These are phyloP conservation scores for Cordia subcordata DNA, from an alignment of 257 asterid species.

Conservation along the genomic window DNA sequence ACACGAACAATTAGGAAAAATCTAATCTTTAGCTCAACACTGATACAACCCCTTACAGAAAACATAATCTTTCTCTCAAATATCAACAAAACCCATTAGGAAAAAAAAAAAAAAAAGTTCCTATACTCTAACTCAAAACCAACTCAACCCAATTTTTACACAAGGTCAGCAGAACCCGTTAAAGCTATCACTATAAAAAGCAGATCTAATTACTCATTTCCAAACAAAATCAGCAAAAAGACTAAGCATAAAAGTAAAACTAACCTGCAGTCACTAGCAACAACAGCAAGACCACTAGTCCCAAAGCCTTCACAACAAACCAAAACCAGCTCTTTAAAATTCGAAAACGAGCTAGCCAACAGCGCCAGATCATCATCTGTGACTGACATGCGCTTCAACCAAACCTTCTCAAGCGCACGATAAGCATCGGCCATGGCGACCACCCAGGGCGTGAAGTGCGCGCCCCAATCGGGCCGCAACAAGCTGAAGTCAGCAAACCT, in stretches of 20 bases:
- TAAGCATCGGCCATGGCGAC: constrained; percentile 27
- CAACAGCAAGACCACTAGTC: constrained; percentile 40
- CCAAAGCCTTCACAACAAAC: constrained; percentile 55
- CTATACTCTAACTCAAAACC: too few relatives aligned
- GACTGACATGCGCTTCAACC: constrained; percentile 40
- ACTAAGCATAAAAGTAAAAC: constrained; percentile 2
- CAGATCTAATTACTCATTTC: constrained; percentile 18
- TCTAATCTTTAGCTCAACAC: too few relatives aligned
- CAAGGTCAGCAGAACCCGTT: constrained; percentile 1
- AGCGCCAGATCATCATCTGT: constrained; percentile 36
- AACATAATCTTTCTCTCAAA: neutral
- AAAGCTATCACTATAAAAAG: neutral
- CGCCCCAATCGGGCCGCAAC: constrained; percentile 48
- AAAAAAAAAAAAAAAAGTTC: too few relatives aligned
- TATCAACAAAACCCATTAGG: neutral
- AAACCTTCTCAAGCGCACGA: constrained; percentile 37
- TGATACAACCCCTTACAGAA: too few relatives aligned
- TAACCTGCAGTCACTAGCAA: constrained; percentile 49
- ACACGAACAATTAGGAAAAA: too few relatives aligned
- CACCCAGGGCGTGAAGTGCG: constrained; percentile 38
- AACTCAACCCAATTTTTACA: too few relatives aligned
- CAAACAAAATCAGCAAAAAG: neutral
- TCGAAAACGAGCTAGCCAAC: constrained; percentile 30
- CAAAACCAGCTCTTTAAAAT: constrained; percentile 34
- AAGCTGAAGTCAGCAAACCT: constrained; percentile 49